Percentiles rank a stretch among this genome's conserved stretches.
Evolutionary conservation across 257 asterid species (phyloP).

Genomic region (Catharanthus roseus): DNA sequence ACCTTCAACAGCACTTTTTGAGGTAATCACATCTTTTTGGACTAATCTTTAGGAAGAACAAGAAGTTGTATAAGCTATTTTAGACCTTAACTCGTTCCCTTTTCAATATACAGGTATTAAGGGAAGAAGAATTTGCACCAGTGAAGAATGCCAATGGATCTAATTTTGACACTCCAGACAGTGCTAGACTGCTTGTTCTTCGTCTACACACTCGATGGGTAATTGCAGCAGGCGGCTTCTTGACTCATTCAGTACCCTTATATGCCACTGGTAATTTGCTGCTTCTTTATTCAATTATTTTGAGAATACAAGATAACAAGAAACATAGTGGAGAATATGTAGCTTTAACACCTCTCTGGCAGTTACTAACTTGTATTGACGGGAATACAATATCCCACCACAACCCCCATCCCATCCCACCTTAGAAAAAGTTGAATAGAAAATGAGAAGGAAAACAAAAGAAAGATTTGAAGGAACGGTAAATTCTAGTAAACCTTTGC

Average conservation of each 20-base stretch:
- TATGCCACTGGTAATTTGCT: slow-evolving; percentile 65
- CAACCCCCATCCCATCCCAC: no score
- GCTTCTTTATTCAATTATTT: not conserved
- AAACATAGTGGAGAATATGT: no score
- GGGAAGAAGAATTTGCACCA: slow-evolving; percentile 98
- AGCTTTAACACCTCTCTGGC: no score
- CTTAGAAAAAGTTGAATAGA: no score
- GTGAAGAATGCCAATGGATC: slow-evolving; percentile 92
- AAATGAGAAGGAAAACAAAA: no score
- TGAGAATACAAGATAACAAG: no score
- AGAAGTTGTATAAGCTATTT: not conserved
- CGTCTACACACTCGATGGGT: slow-evolving; percentile 97
- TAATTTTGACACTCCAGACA: slow-evolving; percentile 90
- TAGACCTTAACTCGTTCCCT: not conserved
- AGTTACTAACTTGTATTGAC: no score
- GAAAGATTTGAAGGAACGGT: not conserved
- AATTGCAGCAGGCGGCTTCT: slow-evolving; percentile 94
- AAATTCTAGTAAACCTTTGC: not conserved
- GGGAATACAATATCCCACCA: not conserved
- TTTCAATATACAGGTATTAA: slow-evolving; percentile 41
- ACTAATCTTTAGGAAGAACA: not conserved
- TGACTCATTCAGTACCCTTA: slow-evolving; percentile 94
- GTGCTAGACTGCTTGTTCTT: slow-evolving; percentile 81
- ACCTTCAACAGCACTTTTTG: slow-evolving; percentile 86
- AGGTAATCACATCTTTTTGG: slow-evolving; percentile 39